phyloP scores from a whole-genome alignment of 768 basidiomycete species.

The Cytidiella melzeri region DNA sequence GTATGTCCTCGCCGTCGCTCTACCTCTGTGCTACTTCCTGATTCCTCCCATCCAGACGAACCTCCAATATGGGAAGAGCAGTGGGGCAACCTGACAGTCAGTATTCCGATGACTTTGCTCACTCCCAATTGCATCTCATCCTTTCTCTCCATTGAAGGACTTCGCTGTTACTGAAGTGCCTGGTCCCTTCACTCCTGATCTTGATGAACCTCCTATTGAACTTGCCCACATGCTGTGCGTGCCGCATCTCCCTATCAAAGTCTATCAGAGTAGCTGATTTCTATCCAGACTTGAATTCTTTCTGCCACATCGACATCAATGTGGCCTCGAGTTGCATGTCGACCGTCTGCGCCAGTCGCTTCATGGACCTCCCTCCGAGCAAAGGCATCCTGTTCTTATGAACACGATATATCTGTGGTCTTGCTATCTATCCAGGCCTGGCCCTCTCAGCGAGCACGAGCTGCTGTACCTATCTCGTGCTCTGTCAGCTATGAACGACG shows the following conservation, averaged over 20 bases:
- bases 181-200: conserved; percentile 16
- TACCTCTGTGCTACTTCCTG: not conserved
- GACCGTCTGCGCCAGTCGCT: conserved; percentile 60
- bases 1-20: conserved; percentile 27
- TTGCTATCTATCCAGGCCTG: conserved; percentile 72
- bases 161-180: conserved; percentile 11
- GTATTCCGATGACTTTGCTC: too few relatives aligned
- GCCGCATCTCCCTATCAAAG: conserved; percentile 1
- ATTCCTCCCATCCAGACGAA: conserved; percentile 14
- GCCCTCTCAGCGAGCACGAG: conserved; percentile 65
- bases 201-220: conserved; percentile 34
- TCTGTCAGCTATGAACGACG: conserved; percentile 57
- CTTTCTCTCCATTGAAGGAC: conserved; percentile 14
- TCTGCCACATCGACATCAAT: conserved; percentile 68
- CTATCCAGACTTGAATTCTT: conserved; percentile 64
- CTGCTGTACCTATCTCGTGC: conserved; percentile 61
- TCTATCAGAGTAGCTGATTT: conserved; percentile 7
- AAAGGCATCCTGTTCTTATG: conserved; percentile 71
- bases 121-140: too few relatives aligned
- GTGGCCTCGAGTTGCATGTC: conserved; percentile 65
- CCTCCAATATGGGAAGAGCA: conserved; percentile 19
- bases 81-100: conserved; percentile 18
- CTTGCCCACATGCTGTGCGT: conserved; percentile 63
- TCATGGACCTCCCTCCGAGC: conserved; percentile 44
- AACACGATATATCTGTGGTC: conserved; percentile 82